Conservation (phyloP, 1,139 yeast species). For the Dujonia santamariae region DNA sequence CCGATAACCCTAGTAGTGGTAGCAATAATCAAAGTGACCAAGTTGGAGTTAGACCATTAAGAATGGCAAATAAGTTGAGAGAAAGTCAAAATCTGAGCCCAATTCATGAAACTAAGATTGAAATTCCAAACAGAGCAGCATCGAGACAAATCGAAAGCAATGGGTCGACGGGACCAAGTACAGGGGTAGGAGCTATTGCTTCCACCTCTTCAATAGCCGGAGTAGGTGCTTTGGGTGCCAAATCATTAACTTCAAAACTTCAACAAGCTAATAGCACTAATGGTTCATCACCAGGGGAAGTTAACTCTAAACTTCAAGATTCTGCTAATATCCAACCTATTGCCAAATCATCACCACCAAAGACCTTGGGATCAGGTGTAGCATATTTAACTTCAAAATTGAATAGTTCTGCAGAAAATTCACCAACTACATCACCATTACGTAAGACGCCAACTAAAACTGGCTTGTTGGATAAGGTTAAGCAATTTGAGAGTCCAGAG, state of each 20-base stretch:
- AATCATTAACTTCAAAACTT: no score
- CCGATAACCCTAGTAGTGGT: conserved; percentile 9
- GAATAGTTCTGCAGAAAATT: conserved; percentile 11
- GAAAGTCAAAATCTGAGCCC: conserved; percentile 5
- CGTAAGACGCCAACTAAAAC: conserved; percentile 17
- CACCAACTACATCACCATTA: conserved; percentile 15
- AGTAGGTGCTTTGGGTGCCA: no score
- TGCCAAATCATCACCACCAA: conserved; percentile 10
- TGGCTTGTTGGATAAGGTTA: conserved; percentile 36
- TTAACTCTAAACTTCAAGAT: no score
- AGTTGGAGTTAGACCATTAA: conserved; percentile 54
- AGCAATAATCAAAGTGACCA: conserved; percentile 12
- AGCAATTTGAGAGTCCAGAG: conserved; percentile 37
- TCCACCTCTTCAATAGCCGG: no score
- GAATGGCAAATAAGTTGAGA: conserved; percentile 50
- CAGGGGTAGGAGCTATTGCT: no score
- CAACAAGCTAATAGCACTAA: no score
- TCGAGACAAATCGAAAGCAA: background rate
- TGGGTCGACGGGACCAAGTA: no score
- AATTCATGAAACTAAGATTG: background rate
- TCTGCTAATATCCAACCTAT: no score
- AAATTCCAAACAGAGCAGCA: background rate
- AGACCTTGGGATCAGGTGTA: conserved; percentile 11
- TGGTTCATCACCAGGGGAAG: no score
- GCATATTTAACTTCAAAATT: conserved; percentile 14